phyloP scores from a whole-genome alignment of 768 basidiomycete species.

The Guyanaporus albipodus region DNA sequence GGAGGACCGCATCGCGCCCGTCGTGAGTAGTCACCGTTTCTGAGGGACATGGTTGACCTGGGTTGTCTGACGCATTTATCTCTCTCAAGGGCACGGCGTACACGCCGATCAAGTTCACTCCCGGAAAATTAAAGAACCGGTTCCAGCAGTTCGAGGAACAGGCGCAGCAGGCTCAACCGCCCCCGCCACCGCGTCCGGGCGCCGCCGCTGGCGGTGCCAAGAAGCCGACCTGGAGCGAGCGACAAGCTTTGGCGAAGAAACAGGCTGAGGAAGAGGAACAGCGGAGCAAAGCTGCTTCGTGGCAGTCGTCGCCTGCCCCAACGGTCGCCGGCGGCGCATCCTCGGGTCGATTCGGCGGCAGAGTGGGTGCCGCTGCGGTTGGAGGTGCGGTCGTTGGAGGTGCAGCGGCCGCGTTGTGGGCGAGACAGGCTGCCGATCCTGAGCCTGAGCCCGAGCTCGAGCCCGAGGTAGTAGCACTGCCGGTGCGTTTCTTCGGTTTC shows the following conservation, averaged over 20 bases:
- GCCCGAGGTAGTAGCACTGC: slow-evolving; percentile 20
- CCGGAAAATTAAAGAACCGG: slow-evolving; percentile 85
- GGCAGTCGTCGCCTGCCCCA: slow-evolving; percentile 36
- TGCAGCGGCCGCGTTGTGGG: slow-evolving; percentile 21
- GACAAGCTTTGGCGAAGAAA: slow-evolving; percentile 88
- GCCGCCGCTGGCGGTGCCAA: slow-evolving; percentile 42
- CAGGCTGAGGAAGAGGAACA: slow-evolving; percentile 76
- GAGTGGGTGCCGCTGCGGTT: slow-evolving; percentile 26
- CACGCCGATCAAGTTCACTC: slow-evolving; percentile 81
- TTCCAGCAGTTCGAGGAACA: slow-evolving; percentile 63
- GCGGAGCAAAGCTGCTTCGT: slow-evolving; percentile 54
- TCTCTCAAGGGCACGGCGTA: slow-evolving; percentile 67
- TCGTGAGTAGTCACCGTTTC: slow-evolving; percentile 38
- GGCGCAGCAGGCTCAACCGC: slow-evolving; percentile 33
- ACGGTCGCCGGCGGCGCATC: slow-evolving; percentile 35
- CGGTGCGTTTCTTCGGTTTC: slow-evolving; percentile 23
- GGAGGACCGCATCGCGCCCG: slow-evolving; percentile 81
- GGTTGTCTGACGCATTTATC: too few relatives aligned
- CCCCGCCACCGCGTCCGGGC: slow-evolving; percentile 15
- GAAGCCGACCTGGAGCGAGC: slow-evolving; percentile 91
- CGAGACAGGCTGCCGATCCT: slow-evolving; percentile 18
- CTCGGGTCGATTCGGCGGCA: slow-evolving; percentile 36
- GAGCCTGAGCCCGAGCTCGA: slow-evolving; percentile 28
- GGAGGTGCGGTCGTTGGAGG: slow-evolving; percentile 32
- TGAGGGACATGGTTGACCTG: too few relatives aligned